Percentiles rank a stretch among this genome's conserved stretches.
Evolutionary conservation across 768 basidiomycete genomes (phyloP).

Genomic region (Suillus spraguei): DNA sequence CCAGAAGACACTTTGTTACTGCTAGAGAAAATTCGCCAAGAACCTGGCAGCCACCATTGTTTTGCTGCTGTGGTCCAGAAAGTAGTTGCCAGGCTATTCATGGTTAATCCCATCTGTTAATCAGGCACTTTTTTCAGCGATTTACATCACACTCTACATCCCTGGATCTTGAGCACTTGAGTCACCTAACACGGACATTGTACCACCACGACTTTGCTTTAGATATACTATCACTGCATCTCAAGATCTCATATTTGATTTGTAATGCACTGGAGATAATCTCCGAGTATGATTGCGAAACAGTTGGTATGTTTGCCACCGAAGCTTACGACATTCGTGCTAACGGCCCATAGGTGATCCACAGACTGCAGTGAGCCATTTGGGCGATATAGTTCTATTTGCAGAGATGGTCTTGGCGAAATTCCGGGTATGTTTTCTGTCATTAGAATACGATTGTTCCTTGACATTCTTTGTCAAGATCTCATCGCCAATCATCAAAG

Average conservation of each 20-base stretch:
- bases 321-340: background rate
- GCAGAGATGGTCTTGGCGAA: conserved; percentile 65
- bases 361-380: conserved; percentile 76
- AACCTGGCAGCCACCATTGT: conserved; percentile 55
- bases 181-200: conserved; percentile 70
- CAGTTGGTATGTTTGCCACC: conserved; percentile 50
- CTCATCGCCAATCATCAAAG: conserved; percentile 47
- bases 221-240: conserved; percentile 71
- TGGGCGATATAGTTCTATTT: conserved; percentile 81
- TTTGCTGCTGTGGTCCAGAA: conserved; percentile 61
- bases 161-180: conserved; percentile 68
- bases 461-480: conserved; percentile 43
- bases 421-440: conserved; percentile 52
- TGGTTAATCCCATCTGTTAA: conserved; percentile 6
- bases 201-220: conserved; percentile 59
- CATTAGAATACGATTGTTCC: conserved; percentile 1
- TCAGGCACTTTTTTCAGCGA: conserved; percentile 44
- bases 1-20: conserved; percentile 39
- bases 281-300: conserved; percentile 78
- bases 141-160: conserved; percentile 53
- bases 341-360: conserved; percentile 62
- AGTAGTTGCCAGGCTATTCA: conserved; percentile 37
- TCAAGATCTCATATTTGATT: conserved; percentile 64
- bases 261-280: conserved; percentile 62
- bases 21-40: conserved; percentile 49